phyloP scores from a whole-genome alignment of 179 eudicot species.

The Corrigiola litoralis region DNA sequence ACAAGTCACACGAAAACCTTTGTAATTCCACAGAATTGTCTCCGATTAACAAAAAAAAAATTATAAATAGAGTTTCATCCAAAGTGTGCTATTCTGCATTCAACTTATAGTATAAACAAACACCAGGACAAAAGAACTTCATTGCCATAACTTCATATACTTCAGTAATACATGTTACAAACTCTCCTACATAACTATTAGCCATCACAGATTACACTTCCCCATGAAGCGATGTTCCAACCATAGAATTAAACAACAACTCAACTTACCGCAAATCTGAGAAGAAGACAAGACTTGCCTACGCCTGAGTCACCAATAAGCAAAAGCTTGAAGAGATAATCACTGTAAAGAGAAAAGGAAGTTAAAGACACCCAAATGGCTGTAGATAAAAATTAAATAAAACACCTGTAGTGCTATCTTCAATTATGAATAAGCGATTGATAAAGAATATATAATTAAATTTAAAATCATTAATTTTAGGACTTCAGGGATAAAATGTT shows the following conservation, averaged over 20 bases:
- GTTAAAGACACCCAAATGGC: background rate
- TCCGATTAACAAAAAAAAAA: no score
- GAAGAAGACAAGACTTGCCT: slow-evolving; percentile 24
- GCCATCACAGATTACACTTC: no score
- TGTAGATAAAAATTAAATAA: no score
- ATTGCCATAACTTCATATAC: no score
- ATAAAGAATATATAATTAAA: background rate
- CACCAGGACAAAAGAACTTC: background rate
- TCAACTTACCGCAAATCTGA: slow-evolving; percentile 25
- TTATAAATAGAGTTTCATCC: background rate
- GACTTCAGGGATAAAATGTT: background rate
- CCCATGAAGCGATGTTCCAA: background rate
- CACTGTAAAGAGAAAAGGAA: slow-evolving; percentile 7
- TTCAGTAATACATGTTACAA: no score
- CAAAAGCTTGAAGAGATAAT: slow-evolving; percentile 28
- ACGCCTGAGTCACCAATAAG: slow-evolving; percentile 28
- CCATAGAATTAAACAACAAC: background rate
- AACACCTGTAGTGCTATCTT: no score
- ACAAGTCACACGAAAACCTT: no score
- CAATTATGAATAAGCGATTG: no score
- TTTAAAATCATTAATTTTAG: background rate
- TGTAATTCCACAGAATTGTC: no score
- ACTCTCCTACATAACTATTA: no score
- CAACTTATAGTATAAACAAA: no score
- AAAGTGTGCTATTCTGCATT: background rate